A percentile compares a stretch with the other conserved stretches of the same genome.
phyloP scores from a whole-genome alignment of 768 basidiomycete genomes.

The Mycena sanguinolenta region DNA sequence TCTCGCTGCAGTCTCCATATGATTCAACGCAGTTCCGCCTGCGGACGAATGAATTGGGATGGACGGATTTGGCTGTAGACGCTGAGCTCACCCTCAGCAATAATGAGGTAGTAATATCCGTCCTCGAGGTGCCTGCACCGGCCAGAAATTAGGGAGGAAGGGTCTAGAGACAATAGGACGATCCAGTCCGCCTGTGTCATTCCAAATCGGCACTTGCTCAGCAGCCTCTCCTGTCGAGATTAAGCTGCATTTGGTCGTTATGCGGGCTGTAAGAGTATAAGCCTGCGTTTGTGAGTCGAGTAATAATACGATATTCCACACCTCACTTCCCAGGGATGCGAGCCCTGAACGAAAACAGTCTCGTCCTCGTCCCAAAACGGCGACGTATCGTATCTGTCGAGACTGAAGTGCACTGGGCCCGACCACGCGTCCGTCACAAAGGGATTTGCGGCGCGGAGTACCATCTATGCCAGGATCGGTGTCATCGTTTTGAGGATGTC shows the following conservation, averaged over 20 bases:
- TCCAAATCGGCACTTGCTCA: conserved; percentile 39
- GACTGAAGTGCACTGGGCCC: conserved; percentile 48
- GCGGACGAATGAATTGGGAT: background rate
- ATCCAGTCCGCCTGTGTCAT: conserved; percentile 44
- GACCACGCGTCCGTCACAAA: conserved; percentile 45
- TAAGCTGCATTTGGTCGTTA: conserved; percentile 39
- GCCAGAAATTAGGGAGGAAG: background rate
- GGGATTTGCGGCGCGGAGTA: conserved; percentile 40
- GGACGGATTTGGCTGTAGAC: background rate
- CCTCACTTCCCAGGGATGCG: conserved; percentile 43
- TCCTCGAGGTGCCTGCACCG: conserved; percentile 42
- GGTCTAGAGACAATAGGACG: background rate
- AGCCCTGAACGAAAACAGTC: conserved; percentile 47
- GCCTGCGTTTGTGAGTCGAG: background rate
- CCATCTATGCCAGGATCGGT: conserved; percentile 27
- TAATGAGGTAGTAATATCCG: conserved; percentile 51
- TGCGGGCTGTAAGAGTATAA: conserved; percentile 37
- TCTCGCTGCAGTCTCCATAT: conserved; percentile 43
- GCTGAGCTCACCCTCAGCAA: conserved; percentile 48
- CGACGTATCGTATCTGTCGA: conserved; percentile 50
- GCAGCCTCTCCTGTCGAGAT: conserved; percentile 42
- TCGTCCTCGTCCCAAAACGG: conserved; percentile 50
- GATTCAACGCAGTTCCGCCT: conserved; percentile 46
- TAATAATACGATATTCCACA: background rate
- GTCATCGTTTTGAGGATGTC: no score